A percentile compares a stretch with the other conserved stretches of the same genome.
phyloP scores from a whole-genome alignment of 2,329 filamentous ascomycete genomes.

The Ophiostoma sp. region DNA sequence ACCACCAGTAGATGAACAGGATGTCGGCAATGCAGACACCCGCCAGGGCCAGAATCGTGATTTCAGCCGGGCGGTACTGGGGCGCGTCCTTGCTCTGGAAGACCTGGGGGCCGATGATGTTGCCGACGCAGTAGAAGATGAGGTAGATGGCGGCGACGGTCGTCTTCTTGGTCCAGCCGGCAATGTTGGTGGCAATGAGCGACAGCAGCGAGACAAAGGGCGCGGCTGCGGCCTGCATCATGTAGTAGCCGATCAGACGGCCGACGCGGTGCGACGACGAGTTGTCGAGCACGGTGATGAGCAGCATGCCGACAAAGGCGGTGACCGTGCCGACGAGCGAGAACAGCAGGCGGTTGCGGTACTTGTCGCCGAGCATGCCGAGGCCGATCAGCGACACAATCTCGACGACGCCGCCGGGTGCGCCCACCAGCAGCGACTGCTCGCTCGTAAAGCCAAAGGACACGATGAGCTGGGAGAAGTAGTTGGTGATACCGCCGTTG shows the following conservation, averaged over 20 bases:
- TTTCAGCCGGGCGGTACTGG: constrained; percentile 58
- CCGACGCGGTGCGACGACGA: constrained; percentile 45
- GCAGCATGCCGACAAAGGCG: constrained; percentile 54
- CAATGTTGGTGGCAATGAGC: constrained; percentile 58
- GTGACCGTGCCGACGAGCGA: constrained; percentile 32
- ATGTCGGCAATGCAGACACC: constrained; percentile 39
- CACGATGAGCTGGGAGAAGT: constrained; percentile 41
- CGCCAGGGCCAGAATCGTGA: constrained; percentile 50
- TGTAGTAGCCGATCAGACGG: constrained; percentile 59
- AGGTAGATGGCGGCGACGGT: constrained; percentile 52
- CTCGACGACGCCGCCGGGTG: constrained; percentile 61
- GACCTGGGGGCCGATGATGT: constrained; percentile 51
- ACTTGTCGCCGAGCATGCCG: constrained; percentile 50
- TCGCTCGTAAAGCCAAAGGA: constrained; percentile 60
- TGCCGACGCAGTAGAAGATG: constrained; percentile 49
- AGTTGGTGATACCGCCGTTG: constrained; percentile 36
- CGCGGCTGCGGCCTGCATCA: constrained; percentile 56
- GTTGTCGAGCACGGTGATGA: constrained; percentile 59
- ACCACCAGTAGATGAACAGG: constrained; percentile 60
- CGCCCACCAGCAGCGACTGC: constrained; percentile 59
- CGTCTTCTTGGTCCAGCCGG: constrained; percentile 54
- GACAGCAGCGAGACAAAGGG: constrained; percentile 60
- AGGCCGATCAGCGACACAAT: constrained; percentile 31
- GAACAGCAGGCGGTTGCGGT: constrained; percentile 48
- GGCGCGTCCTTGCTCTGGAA: constrained; percentile 54